Evolutionary conservation across 1,139 yeast genomes (phyloP), one percentile per base, ranked within the genome.

Genomic region (Taphrina sp.): DNA sequence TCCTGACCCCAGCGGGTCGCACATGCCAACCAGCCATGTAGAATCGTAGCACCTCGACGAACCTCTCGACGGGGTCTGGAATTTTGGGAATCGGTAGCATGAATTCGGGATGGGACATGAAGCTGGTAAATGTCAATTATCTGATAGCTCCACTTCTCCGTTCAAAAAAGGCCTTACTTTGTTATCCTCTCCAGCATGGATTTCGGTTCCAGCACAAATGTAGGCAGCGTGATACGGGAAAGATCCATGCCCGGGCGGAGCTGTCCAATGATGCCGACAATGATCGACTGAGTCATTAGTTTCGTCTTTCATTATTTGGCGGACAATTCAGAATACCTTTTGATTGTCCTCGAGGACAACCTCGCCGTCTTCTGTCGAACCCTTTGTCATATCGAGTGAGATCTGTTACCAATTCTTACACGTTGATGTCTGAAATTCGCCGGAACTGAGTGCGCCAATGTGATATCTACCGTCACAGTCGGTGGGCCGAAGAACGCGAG

Each of bases 1-100:
- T 92, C 69, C 94, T 92, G 10, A 92, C 98, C 0, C 97, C 98
- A 67, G 90, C 92, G 22, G 98, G 98, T 1, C 96, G 94, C 67
- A 92, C 90, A 67, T 92, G 97, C 97, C 97, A 92, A 47, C 95
- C 89, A 1, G 96, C 81, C 67, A 92, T 75, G 67, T 90, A 92
- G 95, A 96, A 92, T 64, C 82, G 54, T 10, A 33, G 26, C 7
- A 92, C 82, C 45, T 78, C 71, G 5, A 87, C 68, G 65, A 92
- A 90, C 60, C 98, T 76, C 58, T 79, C 73, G 29, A 83, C 66
- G 0, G 81, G 80, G 64, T 86, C 88, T 2, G 69, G 67, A 10
- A 65, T 61, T 1, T 67, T 65, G 61, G 85, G 84, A 0, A 97
- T 96, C 23, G 78, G 77, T 3, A 88, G 68, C 41, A 90, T 70